Conservation (phyloP, 495 filamentous ascomycete genomes). For the Xylaria grammica region DNA sequence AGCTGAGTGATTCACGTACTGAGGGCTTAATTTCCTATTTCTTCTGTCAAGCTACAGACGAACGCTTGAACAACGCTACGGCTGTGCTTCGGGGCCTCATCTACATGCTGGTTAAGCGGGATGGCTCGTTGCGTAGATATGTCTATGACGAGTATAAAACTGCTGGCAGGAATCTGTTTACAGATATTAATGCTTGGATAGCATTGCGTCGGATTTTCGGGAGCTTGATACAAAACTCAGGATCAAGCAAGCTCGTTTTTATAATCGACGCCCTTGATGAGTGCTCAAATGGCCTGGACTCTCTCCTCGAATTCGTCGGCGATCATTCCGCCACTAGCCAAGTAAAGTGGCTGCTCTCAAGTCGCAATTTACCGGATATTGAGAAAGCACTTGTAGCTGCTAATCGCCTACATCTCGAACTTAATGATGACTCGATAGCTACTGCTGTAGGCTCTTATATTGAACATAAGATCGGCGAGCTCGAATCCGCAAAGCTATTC, state of each 20-base stretch:
- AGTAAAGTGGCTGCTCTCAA: too few relatives aligned
- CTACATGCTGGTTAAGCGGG: conserved; percentile 33
- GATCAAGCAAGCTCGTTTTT: conserved; percentile 26
- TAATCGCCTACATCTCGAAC: too few relatives aligned
- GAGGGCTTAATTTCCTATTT: conserved; percentile 47
- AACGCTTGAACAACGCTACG: conserved; percentile 38
- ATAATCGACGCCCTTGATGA: conserved; percentile 60
- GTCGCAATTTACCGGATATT: too few relatives aligned
- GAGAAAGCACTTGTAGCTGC: too few relatives aligned
- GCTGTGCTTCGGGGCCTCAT: conserved; percentile 46
- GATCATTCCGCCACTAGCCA: too few relatives aligned
- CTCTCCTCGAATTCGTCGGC: conserved; percentile 43
- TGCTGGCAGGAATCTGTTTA: conserved; percentile 35
- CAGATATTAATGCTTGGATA: conserved; percentile 40
- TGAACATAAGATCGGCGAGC: too few relatives aligned
- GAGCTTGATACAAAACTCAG: conserved; percentile 35
- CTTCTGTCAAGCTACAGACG: conserved; percentile 50
- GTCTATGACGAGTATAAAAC: conserved; percentile 36
- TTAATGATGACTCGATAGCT: too few relatives aligned
- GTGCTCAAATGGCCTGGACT: conserved; percentile 31
- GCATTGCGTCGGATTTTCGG: conserved; percentile 35
- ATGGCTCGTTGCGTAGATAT: conserved; percentile 34
- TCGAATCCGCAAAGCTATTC: too few relatives aligned
- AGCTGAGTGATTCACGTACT: conserved; percentile 25
- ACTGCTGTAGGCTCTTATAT: too few relatives aligned